Percentiles rank a stretch among this genome's conserved stretches.
These are phyloP conservation scores for Tricholoma matsutake DNA, from an alignment of 768 basidiomycete genomes.

Conservation along the genomic window DNA sequence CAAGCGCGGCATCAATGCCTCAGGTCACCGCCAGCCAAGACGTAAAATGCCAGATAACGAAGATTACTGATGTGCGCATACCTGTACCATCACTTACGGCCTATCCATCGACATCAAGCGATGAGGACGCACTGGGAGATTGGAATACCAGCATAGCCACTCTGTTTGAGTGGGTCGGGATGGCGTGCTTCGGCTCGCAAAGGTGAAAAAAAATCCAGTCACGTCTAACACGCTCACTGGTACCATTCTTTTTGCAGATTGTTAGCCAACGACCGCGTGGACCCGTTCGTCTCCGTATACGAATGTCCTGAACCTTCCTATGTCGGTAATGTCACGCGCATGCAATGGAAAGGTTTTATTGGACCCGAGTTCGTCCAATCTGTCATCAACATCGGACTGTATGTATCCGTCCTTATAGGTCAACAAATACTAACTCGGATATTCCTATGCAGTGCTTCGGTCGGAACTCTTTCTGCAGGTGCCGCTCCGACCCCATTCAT, in stretches of 20 bases:
- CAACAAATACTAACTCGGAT: background rate
- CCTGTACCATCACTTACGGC: slow-evolving; percentile 34
- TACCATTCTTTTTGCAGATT: slow-evolving; percentile 42
- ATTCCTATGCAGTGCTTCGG: slow-evolving; percentile 5
- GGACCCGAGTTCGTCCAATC: slow-evolving; percentile 48
- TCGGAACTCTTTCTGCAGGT: slow-evolving; percentile 4
- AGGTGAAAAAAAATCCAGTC: slow-evolving; percentile 37
- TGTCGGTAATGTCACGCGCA: slow-evolving; percentile 46
- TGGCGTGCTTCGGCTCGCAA: slow-evolving; percentile 65
- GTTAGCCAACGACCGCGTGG: slow-evolving; percentile 57
- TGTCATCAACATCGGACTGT: slow-evolving; percentile 46
- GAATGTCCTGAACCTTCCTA: slow-evolving; percentile 44
- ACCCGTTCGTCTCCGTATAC: slow-evolving; percentile 70
- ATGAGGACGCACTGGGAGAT: slow-evolving; percentile 42
- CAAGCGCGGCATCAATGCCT: slow-evolving; percentile 21
- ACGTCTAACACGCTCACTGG: background rate
- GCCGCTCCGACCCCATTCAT: slow-evolving; percentile 32
- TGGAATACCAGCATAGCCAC: slow-evolving; percentile 42
- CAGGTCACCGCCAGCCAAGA: slow-evolving; percentile 11
- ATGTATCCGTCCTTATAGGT: background rate
- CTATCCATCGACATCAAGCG: slow-evolving; percentile 19
- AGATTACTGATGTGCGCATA: slow-evolving; percentile 35
- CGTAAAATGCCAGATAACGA: slow-evolving; percentile 24
- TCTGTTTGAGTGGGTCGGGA: slow-evolving; percentile 73
- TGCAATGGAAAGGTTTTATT: slow-evolving; percentile 63